These are phyloP conservation scores for Apiospora rasikravindrae DNA, from an alignment of 2,329 filamentous ascomycete genomes.

Conservation along the genomic window DNA sequence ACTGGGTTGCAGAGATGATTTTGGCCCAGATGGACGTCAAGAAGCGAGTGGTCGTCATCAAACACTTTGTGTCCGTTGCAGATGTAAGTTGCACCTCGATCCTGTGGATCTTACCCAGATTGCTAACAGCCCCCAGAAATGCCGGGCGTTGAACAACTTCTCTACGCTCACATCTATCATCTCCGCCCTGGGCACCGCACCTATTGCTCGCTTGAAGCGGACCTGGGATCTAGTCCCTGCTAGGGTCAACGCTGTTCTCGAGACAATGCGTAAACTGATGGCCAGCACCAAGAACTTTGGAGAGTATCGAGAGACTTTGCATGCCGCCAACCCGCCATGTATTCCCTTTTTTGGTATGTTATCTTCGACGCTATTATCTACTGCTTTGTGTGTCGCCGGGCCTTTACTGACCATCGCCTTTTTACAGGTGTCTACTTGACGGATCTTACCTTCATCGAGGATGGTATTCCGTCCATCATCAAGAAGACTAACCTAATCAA, in stretches of 20 bases:
- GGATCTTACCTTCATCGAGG: slow-evolving; percentile 97
- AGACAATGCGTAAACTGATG: slow-evolving; percentile 94
- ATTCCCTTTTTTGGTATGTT: slow-evolving; percentile 93
- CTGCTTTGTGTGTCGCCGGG: background rate
- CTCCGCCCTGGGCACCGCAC: slow-evolving; percentile 90
- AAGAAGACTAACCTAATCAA: slow-evolving; percentile 98
- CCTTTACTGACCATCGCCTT: background rate
- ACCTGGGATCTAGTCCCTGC: slow-evolving; percentile 95
- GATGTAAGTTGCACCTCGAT: slow-evolving; percentile 68
- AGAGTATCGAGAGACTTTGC: slow-evolving; percentile 91
- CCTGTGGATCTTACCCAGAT: slow-evolving; percentile 22
- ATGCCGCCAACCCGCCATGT: slow-evolving; percentile 92
- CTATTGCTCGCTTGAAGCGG: slow-evolving; percentile 89
- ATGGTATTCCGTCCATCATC: slow-evolving; percentile 94
- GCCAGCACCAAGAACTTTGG: slow-evolving; percentile 97
- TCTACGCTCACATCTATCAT: slow-evolving; percentile 98
- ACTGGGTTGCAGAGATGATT: slow-evolving; percentile 99
- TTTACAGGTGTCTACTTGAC: slow-evolving; percentile 87
- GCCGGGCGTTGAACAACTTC: slow-evolving; percentile 91
- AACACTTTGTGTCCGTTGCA: slow-evolving; percentile 95
- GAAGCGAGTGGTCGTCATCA: slow-evolving; percentile 95
- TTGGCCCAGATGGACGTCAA: slow-evolving; percentile 92
- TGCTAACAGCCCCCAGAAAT: slow-evolving; percentile 70
- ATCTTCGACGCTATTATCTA: background rate
- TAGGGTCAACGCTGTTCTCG: slow-evolving; percentile 78